Base-by-base conservation (phyloP, 441 rosid species). In the Populus hybrid region DNA sequence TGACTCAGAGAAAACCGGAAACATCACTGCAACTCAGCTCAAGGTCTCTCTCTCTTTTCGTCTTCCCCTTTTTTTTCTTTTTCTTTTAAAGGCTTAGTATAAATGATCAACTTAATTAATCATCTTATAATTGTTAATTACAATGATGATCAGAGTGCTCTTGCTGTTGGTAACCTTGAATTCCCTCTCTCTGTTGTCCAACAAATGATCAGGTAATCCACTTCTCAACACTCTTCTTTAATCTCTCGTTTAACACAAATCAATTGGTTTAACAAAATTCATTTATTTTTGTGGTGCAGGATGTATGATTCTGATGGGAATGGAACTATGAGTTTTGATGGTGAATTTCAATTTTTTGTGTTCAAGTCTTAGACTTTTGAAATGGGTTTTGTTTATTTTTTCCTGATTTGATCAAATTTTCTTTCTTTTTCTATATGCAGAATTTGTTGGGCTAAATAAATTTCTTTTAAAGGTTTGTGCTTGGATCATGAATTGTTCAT, bases 261-360 rank as follows among this genome's bases (percentile, higher is more conserved):
- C 61, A 16, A 16, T 18, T 53, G 2, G 8, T 53, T 53, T 53
- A 5, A 53, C 21, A 2, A 10, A 61, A 56, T 2, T 20, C 10
- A 6, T 38, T 31, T 23, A 20, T n/a, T 36, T 66, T 21, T 10
- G 23, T 68, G 73, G n/a, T 7, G 64, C 82, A 90, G 95, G 88
- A 91, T 91, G 91, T 87, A 88, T 76, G 95, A 90, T 87, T 90
- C 86, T 77, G 95, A 91, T 75, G 80, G 82, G 73, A 91, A 86
- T 71, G 93, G 95, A 18, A 91, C 90, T 26, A 88, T 91, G 95
- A 89, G 89, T 84, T 91, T 87, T 76, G 85, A 80, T 75, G 93
- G 95, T 88, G 31, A 33, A 21, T 26, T 14, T 26, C 29, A 72
- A 6, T 21, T 18, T 65, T 64, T 26, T 1, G 24, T 4, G 31